Conservation (phyloP, 2,329 filamentous ascomycete genomes). For the Colletotrichum tropicale region DNA sequence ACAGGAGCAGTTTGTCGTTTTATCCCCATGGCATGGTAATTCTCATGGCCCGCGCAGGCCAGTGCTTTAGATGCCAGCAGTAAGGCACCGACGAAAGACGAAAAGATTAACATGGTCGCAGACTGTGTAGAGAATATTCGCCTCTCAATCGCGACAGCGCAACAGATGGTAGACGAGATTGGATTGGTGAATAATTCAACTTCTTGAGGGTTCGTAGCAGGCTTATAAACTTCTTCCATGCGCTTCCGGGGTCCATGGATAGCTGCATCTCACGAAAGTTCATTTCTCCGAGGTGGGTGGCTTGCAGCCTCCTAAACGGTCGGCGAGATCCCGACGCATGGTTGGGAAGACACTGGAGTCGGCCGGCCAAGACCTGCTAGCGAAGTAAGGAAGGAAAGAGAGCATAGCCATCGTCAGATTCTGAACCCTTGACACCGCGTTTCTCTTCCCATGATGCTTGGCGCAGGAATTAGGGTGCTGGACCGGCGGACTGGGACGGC, state of each 20-base stretch:
- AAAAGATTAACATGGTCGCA: background rate
- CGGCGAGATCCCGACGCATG: background rate
- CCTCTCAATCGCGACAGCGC: background rate
- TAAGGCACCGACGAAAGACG: background rate
- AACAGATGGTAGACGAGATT: background rate
- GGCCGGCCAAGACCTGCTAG: background rate
- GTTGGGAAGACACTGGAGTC: background rate
- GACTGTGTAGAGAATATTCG: background rate
- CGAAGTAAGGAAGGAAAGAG: background rate
- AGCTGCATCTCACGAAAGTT: background rate
- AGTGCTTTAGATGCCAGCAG: background rate
- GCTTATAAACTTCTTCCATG: background rate
- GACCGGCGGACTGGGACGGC: background rate
- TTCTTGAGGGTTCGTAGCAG: background rate
- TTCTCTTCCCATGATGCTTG: background rate
- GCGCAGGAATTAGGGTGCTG: background rate
- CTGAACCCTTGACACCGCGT: background rate
- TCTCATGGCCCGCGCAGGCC: conserved; percentile 10
- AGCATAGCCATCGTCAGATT: background rate
- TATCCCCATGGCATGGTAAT: background rate
- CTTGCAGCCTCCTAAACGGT: background rate
- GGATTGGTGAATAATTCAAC: background rate
- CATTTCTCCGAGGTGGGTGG: background rate
- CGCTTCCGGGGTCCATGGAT: background rate
- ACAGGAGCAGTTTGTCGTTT: background rate